phyloP scores from a whole-genome alignment of 192 early-diverging fungal species.

The Backusella luteola region DNA sequence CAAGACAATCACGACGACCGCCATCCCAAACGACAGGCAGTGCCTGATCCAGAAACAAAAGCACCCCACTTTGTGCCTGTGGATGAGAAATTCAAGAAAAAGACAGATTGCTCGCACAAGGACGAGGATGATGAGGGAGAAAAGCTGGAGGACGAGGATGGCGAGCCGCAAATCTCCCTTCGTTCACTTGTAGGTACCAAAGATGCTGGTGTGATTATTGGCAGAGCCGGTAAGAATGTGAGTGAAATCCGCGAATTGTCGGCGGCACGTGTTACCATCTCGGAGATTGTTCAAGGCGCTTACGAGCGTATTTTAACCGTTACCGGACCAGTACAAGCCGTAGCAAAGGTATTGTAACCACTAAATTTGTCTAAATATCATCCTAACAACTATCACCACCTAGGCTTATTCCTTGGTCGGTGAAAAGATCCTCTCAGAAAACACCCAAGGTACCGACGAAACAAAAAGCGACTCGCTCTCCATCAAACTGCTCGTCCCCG shows the following conservation, averaged over 20 bases:
- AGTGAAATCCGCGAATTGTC: slow-evolving; percentile 83
- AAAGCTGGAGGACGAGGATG: slow-evolving; percentile 8
- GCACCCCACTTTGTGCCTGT: slow-evolving; percentile 25
- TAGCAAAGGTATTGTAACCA: slow-evolving; percentile 55
- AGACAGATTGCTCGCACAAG: not conserved
- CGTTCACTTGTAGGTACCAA: slow-evolving; percentile 65
- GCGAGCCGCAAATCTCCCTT: slow-evolving; percentile 31
- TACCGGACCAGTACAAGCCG: slow-evolving; percentile 64
- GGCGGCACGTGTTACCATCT: slow-evolving; percentile 87
- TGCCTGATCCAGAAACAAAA: slow-evolving; percentile 37
- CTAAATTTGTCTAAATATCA: too few relatives aligned
- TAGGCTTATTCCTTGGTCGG: slow-evolving; percentile 69
- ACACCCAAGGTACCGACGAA: slow-evolving; percentile 43
- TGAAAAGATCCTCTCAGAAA: slow-evolving; percentile 68
- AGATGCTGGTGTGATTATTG: slow-evolving; percentile 87
- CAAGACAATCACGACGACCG: slow-evolving; percentile 20
- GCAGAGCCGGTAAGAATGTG: slow-evolving; percentile 88
- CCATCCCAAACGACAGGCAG: slow-evolving; percentile 31
- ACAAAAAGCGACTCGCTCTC: slow-evolving; percentile 41
- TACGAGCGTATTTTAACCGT: slow-evolving; percentile 72
- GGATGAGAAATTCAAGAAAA: not conserved
- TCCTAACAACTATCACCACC: too few relatives aligned
- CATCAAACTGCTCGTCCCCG: slow-evolving; percentile 85
- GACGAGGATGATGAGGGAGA: not conserved
- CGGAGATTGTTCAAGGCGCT: slow-evolving; percentile 80